phyloP scores from a whole-genome alignment of 495 filamentous ascomycete species.

The Parachaetomium inaequale region DNA sequence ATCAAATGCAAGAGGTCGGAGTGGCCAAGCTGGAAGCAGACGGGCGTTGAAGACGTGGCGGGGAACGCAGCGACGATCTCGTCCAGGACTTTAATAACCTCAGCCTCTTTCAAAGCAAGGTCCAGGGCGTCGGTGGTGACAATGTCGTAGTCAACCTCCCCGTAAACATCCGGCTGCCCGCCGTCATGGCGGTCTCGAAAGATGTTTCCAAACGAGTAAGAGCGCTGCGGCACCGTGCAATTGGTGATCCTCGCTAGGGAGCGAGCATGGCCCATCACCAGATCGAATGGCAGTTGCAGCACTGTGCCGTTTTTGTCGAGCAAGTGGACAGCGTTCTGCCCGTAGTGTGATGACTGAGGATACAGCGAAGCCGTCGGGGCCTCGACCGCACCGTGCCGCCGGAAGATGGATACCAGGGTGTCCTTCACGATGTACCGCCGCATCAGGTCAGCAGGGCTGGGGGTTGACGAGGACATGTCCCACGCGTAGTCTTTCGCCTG shows the following conservation, averaged over 20 bases:
- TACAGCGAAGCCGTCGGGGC: constrained; percentile 68
- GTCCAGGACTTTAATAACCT: constrained; percentile 90
- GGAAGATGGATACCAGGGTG: constrained; percentile 72
- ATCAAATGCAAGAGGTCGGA: constrained; percentile 77
- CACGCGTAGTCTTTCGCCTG: constrained; percentile 82
- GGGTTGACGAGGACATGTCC: constrained; percentile 63
- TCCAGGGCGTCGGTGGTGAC: constrained; percentile 74
- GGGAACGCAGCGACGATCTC: constrained; percentile 85
- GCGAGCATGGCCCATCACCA: constrained; percentile 85
- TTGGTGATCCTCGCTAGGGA: constrained; percentile 65
- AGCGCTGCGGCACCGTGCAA: constrained; percentile 62
- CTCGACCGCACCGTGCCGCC: constrained; percentile 89
- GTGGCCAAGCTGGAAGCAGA: constrained; percentile 94
- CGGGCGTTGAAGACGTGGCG: constrained; percentile 60
- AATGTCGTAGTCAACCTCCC: constrained; percentile 95
- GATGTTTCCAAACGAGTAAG: constrained; percentile 85
- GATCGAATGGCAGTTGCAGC: constrained; percentile 85
- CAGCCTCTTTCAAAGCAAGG: constrained; percentile 86
- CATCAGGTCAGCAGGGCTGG: constrained; percentile 57
- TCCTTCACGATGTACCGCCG: constrained; percentile 74
- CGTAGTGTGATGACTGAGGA: constrained; percentile 75
- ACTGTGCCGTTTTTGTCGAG: constrained; percentile 79
- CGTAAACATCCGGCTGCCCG: constrained; percentile 75
- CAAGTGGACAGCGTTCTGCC: constrained; percentile 62
- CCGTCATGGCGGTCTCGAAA: constrained; percentile 71